Evolutionary conservation across 73 alveolate species (phyloP).

Genomic region (Tetrahymena malaccensis): DNA sequence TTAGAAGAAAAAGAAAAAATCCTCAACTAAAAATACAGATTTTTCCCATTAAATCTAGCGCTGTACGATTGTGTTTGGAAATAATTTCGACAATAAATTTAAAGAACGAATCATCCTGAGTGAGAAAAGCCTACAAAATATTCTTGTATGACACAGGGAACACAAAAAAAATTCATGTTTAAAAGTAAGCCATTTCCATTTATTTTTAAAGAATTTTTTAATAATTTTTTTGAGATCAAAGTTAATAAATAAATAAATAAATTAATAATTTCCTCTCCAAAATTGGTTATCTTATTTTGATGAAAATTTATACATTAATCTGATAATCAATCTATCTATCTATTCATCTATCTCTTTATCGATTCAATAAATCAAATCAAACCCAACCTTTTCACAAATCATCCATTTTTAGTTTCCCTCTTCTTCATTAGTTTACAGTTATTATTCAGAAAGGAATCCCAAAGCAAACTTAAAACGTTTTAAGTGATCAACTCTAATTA

Average conservation of each 20-base stretch:
- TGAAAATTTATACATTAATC: not conserved
- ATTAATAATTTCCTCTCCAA: not conserved
- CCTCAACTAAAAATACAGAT: not conserved
- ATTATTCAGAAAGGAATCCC: too few relatives aligned
- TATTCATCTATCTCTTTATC: not conserved
- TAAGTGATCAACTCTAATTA: too few relatives aligned
- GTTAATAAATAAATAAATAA: not conserved
- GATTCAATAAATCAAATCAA: not conserved
- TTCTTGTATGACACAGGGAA: conserved; percentile 1
- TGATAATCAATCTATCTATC: not conserved
- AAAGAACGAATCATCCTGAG: not conserved
- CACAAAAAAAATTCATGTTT: not conserved
- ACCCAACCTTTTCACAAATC: not conserved
- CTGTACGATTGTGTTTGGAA: not conserved
- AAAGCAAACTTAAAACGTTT: not conserved
- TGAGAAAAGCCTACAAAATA: not conserved
- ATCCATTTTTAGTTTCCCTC: not conserved
- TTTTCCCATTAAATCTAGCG: not conserved
- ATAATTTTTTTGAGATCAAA: not conserved
- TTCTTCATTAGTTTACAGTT: not conserved
- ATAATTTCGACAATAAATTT: not conserved
- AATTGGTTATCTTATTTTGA: not conserved
- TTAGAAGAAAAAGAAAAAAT: not conserved
- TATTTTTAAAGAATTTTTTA: not conserved
- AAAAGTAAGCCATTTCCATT: not conserved